Base-by-base conservation (phyloP, 1,284 basidiomycete genomes). In the Papiliotrema terrestris region DNA sequence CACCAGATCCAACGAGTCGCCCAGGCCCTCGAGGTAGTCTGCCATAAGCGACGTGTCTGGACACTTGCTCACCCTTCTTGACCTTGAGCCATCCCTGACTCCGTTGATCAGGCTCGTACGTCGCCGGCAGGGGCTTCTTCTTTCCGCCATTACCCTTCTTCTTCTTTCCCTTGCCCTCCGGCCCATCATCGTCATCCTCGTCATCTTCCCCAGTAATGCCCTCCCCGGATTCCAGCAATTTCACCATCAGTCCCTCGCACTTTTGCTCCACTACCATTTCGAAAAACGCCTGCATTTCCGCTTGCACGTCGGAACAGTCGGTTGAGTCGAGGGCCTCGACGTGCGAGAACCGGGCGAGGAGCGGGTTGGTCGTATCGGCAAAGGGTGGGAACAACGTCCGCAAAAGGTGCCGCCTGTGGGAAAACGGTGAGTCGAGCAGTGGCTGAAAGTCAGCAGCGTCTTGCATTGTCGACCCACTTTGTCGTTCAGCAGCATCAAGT, bases 161-260 rank as follows among this genome's bases (percentile, higher is more conserved):
- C 51, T 36, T 71, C 65, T 14, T 60, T 61, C 63, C 61, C 35
- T 42, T 60, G 3, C 41, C 60, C 20, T 42, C 59, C 13, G 52
- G 56, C 9, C 61, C 67, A 1, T 67, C 67, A 17, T 66, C 68
- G 22, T 59, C 58, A 36, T 65, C 67, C 14, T 70, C 68, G 2
- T 61, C 69, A 43, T 71, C 73, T 13, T 73, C 70, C 0, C 67
- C 69, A 11, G 63, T 54, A 1, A 72, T 56, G 3, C 67, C 71
- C 41, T 74, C 72, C 1, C 71, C 76, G 19, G 65, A 79, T 52
- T 78, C 76, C 55, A 82, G 65, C 20, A 91, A 87, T 79, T 96
- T 97, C 69, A 96, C 83, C 92, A 97, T 95, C 62, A 96, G 80
- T 4, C 93, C 93, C 74, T 97, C 93, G 57, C 88, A 91, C 55